Evolutionary conservation across 768 basidiomycete species (phyloP), one percentile per base, ranked within the genome.

Genomic region (Xerocomellus chrysenteron): DNA sequence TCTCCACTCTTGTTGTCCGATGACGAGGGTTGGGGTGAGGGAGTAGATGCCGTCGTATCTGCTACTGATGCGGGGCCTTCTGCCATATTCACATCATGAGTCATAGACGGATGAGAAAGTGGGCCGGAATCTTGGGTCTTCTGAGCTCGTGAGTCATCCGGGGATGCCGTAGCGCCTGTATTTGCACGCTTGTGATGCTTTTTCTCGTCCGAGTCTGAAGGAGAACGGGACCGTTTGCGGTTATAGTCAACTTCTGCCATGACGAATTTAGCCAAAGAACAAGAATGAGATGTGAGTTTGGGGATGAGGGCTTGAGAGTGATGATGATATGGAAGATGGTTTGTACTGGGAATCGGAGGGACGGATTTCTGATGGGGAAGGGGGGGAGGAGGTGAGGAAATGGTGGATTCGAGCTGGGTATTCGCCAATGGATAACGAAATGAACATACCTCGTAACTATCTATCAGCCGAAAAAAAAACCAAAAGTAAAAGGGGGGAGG

Each of bases 191-290:
- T 92, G 73, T 87, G 78, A 63, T 83, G 81, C 76, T 92, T 90
- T 68, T 85, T 85, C 68, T 86, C 80, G 68, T 91, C 90, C 71
- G 78, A 82, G 76, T 90, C 88, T 68, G 88, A 90, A 56, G 89
- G 86, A 51, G 90, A 92, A 70, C 90, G 90, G 65, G 90, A 92
- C 68, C 90, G 83, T 76, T 92, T 92, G 76, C 90, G 87, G 73
- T 80, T 89, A 64, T 81, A 80, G 78, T 91, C 89, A 79, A 83
- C 82, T 81, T 90, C 89, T 90, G 87, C 85, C 88, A 90, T 90
- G 74, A 80, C 83, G 80, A 80, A 81, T 80, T 82, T 69, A 85
- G 79, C 60, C 58, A 73, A 75, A 74, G 65, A 73, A 74, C 69
- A 71, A 64, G 60, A 63, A 67, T 60, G 68, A 60, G 54, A 64